Base-by-base conservation (phyloP, 2,329 filamentous ascomycete species). In the Biscogniauxia sp. region DNA sequence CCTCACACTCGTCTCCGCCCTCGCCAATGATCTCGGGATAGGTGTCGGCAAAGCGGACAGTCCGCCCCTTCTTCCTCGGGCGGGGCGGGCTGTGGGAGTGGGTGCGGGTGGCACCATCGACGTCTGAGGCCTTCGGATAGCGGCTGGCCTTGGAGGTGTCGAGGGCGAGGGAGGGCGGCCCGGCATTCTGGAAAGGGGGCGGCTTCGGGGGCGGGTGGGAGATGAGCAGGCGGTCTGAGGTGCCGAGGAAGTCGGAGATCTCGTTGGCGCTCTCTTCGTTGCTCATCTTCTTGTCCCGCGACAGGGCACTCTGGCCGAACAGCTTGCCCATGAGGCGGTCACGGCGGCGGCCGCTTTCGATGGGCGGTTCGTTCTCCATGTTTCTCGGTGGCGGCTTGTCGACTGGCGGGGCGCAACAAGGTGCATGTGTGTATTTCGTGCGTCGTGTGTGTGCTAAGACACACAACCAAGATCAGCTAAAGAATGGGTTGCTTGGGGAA, bases 11-110 rank as follows among this genome's bases (percentile, higher is more conserved):
- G 70, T 97, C 94, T 37, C 94, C 94, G 60, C 94, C 94, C 75
- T 94, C 89, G 53, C 94, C 94, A 70, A 98, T 97, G 63, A 97
- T 77, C 53, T 92, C 89, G 6, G 93, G 93, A 58, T 83, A 81
- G 9, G 82, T 83, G 67, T 91, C 86, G 56, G 83, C 84, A 70
- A 97, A 97, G 59, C 82, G 85, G 41, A 97, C 93, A 4, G 79
- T 79, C 63, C 95, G 79, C 9, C 89, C 89, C 74, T 91, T 73
- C 55, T 70, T 91, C 71, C 83, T 85, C 55, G 77, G 79, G 23
- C 76, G 77, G 20, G 77, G 77, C 26, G 80, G 78, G 64, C 78
- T 82, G 68, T 74, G 76, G 20, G 78, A 72, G 51, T 77, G 80
- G 53, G 75, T 69, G 20, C 77, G 77, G 17, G 80, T 69, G 37